Conservation (phyloP, 352 stramenopile genomes). For the Albugo candida region DNA sequence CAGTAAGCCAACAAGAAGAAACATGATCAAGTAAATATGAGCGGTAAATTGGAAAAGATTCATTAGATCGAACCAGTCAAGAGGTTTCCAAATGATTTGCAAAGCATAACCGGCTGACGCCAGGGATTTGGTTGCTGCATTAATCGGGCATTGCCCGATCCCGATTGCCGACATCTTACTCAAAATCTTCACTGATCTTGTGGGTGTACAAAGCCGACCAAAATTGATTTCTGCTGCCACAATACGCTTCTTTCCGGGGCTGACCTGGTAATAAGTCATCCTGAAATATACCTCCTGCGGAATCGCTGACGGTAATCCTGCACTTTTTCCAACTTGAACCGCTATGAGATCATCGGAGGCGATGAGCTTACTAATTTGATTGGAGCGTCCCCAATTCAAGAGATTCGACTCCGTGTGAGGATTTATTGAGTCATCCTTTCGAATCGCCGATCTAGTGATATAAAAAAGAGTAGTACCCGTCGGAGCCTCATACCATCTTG, state of each 20-base stretch:
- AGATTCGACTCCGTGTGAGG: conserved; percentile 9
- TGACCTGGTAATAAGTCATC: conserved; percentile 64
- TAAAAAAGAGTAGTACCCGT: conserved; percentile 75
- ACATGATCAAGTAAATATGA: conserved; percentile 89
- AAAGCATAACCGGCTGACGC: conserved; percentile 66
- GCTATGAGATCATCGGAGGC: conserved; percentile 51
- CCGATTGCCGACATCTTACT: conserved; percentile 47
- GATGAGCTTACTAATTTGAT: conserved; percentile 23
- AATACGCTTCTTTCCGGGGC: conserved; percentile 32
- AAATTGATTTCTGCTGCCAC: conserved; percentile 52
- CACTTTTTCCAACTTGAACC: conserved; percentile 32
- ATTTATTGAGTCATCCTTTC: conserved; percentile 33
- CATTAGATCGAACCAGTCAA: conserved; percentile 87
- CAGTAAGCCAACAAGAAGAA: conserved; percentile 76
- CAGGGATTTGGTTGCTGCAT: conserved; percentile 35
- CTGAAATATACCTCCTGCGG: conserved; percentile 56
- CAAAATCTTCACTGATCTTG: conserved; percentile 30
- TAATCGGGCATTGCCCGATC: conserved; percentile 39
- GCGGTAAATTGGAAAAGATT: conserved; percentile 92
- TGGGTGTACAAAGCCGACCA: conserved; percentile 50
- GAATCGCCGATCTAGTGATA: conserved; percentile 55
- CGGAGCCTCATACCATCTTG: conserved; percentile 76
- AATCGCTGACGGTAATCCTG: conserved; percentile 26
- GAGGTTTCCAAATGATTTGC: conserved; percentile 75
- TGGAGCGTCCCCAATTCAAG: conserved; percentile 35